Percentiles rank a stretch among this genome's conserved stretches.
phyloP scores from a whole-genome alignment of 441 rosid genomes.

The Syzygium syzygioides region DNA sequence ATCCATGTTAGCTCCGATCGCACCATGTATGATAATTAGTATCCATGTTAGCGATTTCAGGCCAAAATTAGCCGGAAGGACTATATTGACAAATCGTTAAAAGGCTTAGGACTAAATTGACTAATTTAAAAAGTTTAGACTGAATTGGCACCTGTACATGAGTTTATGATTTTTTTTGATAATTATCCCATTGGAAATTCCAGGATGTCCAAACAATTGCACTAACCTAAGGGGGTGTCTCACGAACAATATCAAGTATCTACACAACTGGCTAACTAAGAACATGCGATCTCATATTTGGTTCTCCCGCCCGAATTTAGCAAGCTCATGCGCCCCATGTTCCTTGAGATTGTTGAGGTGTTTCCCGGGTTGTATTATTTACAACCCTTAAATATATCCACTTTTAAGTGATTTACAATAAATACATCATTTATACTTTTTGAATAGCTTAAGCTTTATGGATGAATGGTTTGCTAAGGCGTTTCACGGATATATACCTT shows the following conservation, averaged over 20 bases:
- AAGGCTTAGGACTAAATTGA: background rate
- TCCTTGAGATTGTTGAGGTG: background rate
- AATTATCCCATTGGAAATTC: background rate
- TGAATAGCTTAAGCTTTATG: background rate
- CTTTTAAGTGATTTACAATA: background rate
- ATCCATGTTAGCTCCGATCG: rapidly evolving
- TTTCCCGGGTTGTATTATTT: background rate
- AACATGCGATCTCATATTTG: background rate
- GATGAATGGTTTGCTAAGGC: background rate
- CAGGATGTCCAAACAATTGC: background rate
- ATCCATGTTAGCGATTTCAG: background rate
- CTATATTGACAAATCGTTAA: background rate
- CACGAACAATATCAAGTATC: background rate
- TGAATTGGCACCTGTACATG: background rate
- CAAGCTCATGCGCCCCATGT: background rate
- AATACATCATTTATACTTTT: background rate
- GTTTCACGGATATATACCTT: background rate
- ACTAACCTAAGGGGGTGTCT: background rate
- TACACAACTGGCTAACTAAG: background rate
- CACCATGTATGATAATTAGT: background rate
- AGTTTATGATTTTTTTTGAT: background rate
- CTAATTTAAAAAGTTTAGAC: background rate
- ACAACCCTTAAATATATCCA: background rate
- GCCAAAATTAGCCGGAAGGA: background rate
- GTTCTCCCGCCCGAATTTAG: background rate